Percentiles rank a stretch among this genome's conserved stretches.
Conservation (phyloP, 345 rosid genomes). For the Carallia brachiata region DNA sequence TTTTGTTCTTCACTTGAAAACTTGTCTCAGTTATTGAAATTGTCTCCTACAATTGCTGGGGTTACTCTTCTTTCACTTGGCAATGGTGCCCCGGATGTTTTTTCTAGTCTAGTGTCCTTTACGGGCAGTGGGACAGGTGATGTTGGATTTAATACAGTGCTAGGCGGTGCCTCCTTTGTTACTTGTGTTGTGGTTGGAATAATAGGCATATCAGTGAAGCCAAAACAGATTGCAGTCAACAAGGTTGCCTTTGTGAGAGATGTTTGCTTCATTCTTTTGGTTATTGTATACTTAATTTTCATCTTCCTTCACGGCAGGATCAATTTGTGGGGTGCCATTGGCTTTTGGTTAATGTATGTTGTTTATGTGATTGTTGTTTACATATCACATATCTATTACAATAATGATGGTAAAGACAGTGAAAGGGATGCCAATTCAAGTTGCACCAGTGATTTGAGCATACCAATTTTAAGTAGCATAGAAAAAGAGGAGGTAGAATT, state of each 20-base stretch:
- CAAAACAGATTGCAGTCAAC: constrained; percentile 37
- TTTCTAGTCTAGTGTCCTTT: constrained; percentile 72
- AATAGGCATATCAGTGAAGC: constrained; percentile 46
- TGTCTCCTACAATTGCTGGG: constrained; percentile 86
- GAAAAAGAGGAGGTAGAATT: constrained; percentile 35
- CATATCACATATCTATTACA: constrained; percentile 29
- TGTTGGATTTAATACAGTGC: constrained; percentile 62
- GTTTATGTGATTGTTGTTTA: constrained; percentile 62
- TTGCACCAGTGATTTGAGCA: constrained; percentile 24
- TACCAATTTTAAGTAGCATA: constrained; percentile 36
- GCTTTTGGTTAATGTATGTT: constrained; percentile 54
- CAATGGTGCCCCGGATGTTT: constrained; percentile 88
- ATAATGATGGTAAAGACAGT: background rate
- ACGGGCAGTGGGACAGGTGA: constrained; percentile 52
- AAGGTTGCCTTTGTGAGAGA: constrained; percentile 68
- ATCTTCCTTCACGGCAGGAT: constrained; percentile 49
- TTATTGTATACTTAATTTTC: constrained; percentile 48
- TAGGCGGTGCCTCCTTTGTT: constrained; percentile 80
- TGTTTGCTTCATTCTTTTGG: constrained; percentile 55
- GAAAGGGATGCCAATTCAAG: constrained; percentile 20
- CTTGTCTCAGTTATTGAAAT: constrained; percentile 56
- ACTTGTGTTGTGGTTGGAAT: constrained; percentile 79
- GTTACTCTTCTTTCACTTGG: constrained; percentile 92
- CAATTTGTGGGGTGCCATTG: constrained; percentile 63
- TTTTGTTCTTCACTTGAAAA: constrained; percentile 82